A percentile compares a stretch with the other conserved stretches of the same genome.
These are phyloP conservation scores for Clavispora carvajalis DNA, from an alignment of 805 yeast genomes.

Conservation along the genomic window DNA sequence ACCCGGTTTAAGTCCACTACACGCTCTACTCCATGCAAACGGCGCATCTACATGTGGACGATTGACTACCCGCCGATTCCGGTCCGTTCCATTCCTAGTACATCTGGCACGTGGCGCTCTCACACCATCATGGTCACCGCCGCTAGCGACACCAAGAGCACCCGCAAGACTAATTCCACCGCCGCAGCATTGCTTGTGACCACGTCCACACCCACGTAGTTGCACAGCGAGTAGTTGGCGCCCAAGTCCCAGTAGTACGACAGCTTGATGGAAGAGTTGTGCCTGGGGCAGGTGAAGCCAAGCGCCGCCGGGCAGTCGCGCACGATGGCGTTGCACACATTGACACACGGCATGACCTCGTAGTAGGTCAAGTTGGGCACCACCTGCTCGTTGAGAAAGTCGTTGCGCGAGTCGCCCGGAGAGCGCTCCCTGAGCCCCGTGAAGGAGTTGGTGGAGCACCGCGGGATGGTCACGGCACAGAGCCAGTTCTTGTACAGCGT, in stretches of 20 bases:
- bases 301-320: conserved; percentile 79
- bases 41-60: too few relatives aligned
- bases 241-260: conserved; percentile 43
- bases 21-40: too few relatives aligned
- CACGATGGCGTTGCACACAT: conserved; percentile 72
- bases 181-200: conserved; percentile 3
- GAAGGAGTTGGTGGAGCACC: conserved; percentile 58
- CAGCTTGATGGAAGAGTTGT: conserved; percentile 24
- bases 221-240: conserved; percentile 28
- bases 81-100: too few relatives aligned
- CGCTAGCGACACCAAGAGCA: background rate
- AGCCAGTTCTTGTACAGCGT: conserved; percentile 78
- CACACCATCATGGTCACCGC: background rate
- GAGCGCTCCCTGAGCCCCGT: conserved; percentile 44
- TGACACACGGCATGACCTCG: conserved; percentile 84
- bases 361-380: conserved; percentile 59
- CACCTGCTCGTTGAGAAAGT: conserved; percentile 44
- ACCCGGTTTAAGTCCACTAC: too few relatives aligned
- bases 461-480: conserved; percentile 81
- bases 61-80: too few relatives aligned
- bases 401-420: conserved; percentile 53
- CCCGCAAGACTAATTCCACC: background rate
- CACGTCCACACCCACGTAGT: conserved; percentile 26
- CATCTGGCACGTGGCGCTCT: too few relatives aligned
- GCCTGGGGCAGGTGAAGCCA: conserved; percentile 67